Percentiles rank a stretch among this genome's conserved stretches.
These are phyloP conservation scores for Phytophthora fragariae DNA, from an alignment of 352 stramenopile species.

Conservation along the genomic window DNA sequence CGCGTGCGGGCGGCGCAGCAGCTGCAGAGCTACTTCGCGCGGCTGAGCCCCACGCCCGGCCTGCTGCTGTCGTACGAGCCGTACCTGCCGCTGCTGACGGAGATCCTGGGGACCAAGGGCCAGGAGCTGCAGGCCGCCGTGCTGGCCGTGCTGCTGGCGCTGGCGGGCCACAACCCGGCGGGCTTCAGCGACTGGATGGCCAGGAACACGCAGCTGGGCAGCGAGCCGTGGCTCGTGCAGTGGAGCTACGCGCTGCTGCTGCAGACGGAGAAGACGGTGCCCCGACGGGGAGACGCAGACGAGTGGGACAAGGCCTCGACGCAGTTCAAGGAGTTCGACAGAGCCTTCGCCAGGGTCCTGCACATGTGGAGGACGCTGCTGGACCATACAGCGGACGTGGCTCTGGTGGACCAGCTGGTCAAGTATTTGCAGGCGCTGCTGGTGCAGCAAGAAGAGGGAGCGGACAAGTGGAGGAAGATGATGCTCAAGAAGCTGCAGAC, in stretches of 20 bases:
- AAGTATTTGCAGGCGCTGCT: constrained; percentile 40
- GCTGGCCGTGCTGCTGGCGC: constrained; percentile 45
- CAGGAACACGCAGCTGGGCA: constrained; percentile 42
- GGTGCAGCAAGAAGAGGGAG: constrained; percentile 13
- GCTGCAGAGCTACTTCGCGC: constrained; percentile 46
- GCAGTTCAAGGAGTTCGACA: constrained; percentile 64
- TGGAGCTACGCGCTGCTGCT: constrained; percentile 57
- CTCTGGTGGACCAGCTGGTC: constrained; percentile 52
- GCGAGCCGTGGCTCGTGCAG: constrained; percentile 60
- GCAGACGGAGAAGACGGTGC: constrained; percentile 47
- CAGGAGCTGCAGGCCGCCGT: constrained; percentile 52
- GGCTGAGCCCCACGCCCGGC: constrained; percentile 30
- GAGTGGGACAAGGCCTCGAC: constrained; percentile 46
- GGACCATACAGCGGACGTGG: constrained; percentile 54
- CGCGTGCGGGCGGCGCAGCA: constrained; percentile 55
- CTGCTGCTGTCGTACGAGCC: constrained; percentile 60
- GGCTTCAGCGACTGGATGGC: constrained; percentile 62
- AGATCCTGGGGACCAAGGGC: constrained; percentile 30
- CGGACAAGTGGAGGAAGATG: constrained; percentile 35
- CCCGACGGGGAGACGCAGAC: constrained; percentile 9
- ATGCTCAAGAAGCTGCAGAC: constrained; percentile 58
- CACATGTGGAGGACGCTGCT: constrained; percentile 61
- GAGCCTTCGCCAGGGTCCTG: constrained; percentile 40
- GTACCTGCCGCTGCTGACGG: constrained; percentile 53
- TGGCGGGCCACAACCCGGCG: constrained; percentile 50